These are phyloP conservation scores for Mucor mucedo DNA, from an alignment of 371 early-diverging fungal species.

Conservation along the genomic window DNA sequence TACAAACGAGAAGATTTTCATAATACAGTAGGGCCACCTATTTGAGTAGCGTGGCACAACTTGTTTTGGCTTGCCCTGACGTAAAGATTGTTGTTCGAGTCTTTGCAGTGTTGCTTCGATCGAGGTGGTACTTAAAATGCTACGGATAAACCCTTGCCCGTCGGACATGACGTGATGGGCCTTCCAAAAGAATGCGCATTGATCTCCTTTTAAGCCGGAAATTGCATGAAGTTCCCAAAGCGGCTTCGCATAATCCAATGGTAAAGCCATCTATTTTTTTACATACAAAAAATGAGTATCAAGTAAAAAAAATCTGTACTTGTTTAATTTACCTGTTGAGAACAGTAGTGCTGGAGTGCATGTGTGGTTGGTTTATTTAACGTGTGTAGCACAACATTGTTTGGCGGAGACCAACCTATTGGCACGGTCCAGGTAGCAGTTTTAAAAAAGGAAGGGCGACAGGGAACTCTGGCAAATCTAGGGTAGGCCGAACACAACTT, in stretches of 20 bases:
- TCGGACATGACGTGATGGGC: slow-evolving; percentile 44
- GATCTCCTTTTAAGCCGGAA: slow-evolving; percentile 33
- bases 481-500: slow-evolving; percentile 32
- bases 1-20: neutral
- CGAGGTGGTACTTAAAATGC: slow-evolving; percentile 33
- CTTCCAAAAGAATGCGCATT: slow-evolving; percentile 45
- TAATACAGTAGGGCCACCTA: neutral
- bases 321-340: slow-evolving; percentile 21
- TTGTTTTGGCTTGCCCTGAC: slow-evolving; percentile 11
- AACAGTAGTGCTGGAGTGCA: slow-evolving; percentile 32
- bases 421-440: slow-evolving; percentile 30
- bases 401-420: slow-evolving; percentile 21
- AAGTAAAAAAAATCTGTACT: neutral
- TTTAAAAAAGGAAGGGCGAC: slow-evolving; percentile 21
- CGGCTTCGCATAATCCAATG: slow-evolving; percentile 38
- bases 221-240: slow-evolving; percentile 44
- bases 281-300: too few relatives aligned
- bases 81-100: slow-evolving; percentile 12
- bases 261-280: slow-evolving; percentile 19
- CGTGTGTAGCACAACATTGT: slow-evolving; percentile 28
- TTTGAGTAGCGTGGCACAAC: neutral
- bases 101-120: slow-evolving; percentile 11
- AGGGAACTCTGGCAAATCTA: slow-evolving; percentile 29
- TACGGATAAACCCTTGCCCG: slow-evolving; percentile 36
- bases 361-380: slow-evolving; percentile 27